Evolutionary conservation across 495 filamentous ascomycete species (phyloP), one percentile per base, ranked within the genome.

Genomic region (Penicillium cosmopolitanum): DNA sequence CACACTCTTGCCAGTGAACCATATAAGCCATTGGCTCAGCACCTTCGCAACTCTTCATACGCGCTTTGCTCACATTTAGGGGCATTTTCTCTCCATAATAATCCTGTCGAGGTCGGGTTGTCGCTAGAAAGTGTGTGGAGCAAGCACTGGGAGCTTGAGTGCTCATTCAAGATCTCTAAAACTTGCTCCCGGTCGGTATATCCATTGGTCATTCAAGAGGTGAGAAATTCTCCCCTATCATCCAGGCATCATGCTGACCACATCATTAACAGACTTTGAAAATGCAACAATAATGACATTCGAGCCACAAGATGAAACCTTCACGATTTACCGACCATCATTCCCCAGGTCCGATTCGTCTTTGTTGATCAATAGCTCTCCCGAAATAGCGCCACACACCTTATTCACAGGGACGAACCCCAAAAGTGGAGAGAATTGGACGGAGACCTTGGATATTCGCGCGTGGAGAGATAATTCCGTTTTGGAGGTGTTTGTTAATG

Each of bases 391-490:
- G 21, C 44, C 54, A 8, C 54, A 56, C 54, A 56, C 54, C 13
- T 21, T 56, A 19, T 56, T 56, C 28, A 48, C 33, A n/a, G 43
- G 1, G 12, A 19, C 18, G 12, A 31, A 33, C 34, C 1, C 16
- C 0, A n/a, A 11, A 31, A 50, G 10, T 19, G 19, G 19, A n/a
- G 44, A 56, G 1, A 34, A 50, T 16, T 48, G 9, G 5, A 58
- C 56, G 21, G 56, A 58, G n/a, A 44, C 50, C 16, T 46, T 58
- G 48, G 40, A 53, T 10, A 58, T 58, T 35, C 48, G 38, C 1
- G 50, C 56, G 11, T 58, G 56, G 56, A 19, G 56, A 15, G 56
- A 58, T 53, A 58, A 53, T 40, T 58, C 56, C 5, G 56, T 58
- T 38, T 50, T 58, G 5, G 56, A 58, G 16, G 50, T 58, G n/a